These are phyloP conservation scores for Choiromyces venosus DNA, from an alignment of 495 filamentous ascomycete genomes.

Conservation along the genomic window DNA sequence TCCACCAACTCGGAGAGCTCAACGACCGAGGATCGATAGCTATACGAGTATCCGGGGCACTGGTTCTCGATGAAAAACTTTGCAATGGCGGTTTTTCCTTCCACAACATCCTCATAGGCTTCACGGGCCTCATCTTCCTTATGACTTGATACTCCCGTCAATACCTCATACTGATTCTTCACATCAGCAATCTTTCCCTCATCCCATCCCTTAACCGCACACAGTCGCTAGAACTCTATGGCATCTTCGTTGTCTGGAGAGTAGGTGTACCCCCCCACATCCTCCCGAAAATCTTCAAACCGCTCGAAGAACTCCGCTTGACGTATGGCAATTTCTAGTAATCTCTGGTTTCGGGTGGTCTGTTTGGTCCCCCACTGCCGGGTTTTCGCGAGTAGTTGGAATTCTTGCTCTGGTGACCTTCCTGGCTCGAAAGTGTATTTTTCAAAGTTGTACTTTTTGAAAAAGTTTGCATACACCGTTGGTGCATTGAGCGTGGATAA, in stretches of 20 bases:
- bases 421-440: background rate
- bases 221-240: background rate
- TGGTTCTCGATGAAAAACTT: background rate
- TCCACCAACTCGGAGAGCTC: background rate
- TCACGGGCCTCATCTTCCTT: no score
- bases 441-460: background rate
- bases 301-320: background rate
- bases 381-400: background rate
- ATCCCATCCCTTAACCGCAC: background rate
- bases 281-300: background rate
- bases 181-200: background rate
- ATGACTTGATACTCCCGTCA: background rate
- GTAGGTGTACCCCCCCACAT: background rate
- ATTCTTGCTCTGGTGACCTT: background rate
- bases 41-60: background rate
- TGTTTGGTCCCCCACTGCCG: background rate
- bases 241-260: background rate
- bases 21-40: background rate
- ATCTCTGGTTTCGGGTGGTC: background rate
- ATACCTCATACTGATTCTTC: background rate
- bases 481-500: background rate
- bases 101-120: no score
- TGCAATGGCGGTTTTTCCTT: background rate
- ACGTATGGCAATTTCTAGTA: background rate
- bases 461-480: background rate